Conservation (phyloP, 1,284 basidiomycete species). For the Pascua sp. region DNA sequence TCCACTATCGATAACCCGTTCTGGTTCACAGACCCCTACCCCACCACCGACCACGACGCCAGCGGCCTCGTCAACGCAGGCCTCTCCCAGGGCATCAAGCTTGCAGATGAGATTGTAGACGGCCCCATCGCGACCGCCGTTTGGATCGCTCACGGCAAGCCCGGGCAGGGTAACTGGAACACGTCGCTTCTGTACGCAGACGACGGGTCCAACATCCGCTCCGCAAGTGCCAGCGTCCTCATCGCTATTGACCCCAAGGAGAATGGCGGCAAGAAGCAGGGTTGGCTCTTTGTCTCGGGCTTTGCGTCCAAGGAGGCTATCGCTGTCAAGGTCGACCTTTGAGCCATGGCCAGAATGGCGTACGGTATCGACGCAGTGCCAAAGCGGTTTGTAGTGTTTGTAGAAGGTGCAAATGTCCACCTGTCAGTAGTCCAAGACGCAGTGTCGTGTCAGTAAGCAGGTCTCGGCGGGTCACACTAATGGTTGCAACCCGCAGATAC, state of each 20-base stretch:
- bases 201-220: constrained; percentile 21
- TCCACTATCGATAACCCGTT: constrained; percentile 35
- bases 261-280: constrained; percentile 25
- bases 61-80: constrained; percentile 29
- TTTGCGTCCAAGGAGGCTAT: constrained; percentile 18
- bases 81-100: constrained; percentile 14
- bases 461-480: no score
- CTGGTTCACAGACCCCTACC: constrained; percentile 29
- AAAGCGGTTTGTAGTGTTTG: no score
- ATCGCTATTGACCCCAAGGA: constrained; percentile 20
- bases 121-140: constrained; percentile 6
- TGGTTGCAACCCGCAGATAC: no score
- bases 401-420: no score
- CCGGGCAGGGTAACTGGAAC: constrained; percentile 5
- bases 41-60: constrained; percentile 13
- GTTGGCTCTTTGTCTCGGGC: constrained; percentile 29
- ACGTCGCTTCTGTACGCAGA: constrained; percentile 20
- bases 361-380: background rate
- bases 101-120: constrained; percentile 3
- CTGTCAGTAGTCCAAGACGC: no score
- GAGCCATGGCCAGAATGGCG: background rate
- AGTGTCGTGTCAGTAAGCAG: no score
- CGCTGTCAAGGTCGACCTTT: constrained; percentile 24
- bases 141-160: constrained; percentile 11
- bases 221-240: constrained; percentile 20